phyloP scores from a whole-genome alignment of 257 asterid genomes.

The Jaltomata sinuosa region DNA sequence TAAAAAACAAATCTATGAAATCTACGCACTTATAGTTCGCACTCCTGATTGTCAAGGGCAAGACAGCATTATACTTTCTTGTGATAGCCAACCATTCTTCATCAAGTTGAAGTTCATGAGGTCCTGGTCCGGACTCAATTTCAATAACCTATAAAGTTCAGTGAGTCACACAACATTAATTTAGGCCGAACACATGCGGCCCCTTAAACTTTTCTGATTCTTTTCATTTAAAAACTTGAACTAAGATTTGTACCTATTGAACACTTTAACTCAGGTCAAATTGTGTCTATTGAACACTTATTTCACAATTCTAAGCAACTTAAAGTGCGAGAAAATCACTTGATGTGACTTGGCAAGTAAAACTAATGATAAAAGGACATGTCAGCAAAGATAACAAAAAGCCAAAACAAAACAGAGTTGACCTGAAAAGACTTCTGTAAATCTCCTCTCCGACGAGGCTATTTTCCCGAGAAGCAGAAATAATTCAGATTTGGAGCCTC shows the following conservation, averaged over 20 bases:
- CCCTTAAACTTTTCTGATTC: not conserved
- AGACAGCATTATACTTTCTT: constrained; percentile 52
- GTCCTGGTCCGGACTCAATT: constrained; percentile 74
- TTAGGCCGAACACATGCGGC: not conserved
- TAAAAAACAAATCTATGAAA: not conserved
- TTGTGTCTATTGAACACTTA: not conserved
- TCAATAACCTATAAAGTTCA: constrained; percentile 51
- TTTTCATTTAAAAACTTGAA: not conserved
- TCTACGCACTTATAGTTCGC: constrained; percentile 45
- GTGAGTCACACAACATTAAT: constrained; percentile 7
- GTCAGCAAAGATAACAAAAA: not conserved
- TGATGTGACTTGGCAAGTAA: not conserved
- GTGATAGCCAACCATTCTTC: constrained; percentile 99
- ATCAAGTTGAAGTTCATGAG: constrained; percentile 71
- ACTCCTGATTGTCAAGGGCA: constrained; percentile 51
- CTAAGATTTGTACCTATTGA: not conserved
- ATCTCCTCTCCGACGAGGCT: not conserved
- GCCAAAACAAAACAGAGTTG: not conserved
- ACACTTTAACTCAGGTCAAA: not conserved
- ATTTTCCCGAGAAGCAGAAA: not conserved
- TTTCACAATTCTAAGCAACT: not conserved
- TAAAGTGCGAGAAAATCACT: not conserved
- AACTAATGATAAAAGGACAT: not conserved
- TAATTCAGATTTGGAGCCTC: not conserved
- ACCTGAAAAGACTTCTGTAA: not conserved